Percentiles rank a stretch among this genome's conserved stretches.
Evolutionary conservation across 768 basidiomycete species (phyloP).

Genomic region (Boletus patriciae): DNA sequence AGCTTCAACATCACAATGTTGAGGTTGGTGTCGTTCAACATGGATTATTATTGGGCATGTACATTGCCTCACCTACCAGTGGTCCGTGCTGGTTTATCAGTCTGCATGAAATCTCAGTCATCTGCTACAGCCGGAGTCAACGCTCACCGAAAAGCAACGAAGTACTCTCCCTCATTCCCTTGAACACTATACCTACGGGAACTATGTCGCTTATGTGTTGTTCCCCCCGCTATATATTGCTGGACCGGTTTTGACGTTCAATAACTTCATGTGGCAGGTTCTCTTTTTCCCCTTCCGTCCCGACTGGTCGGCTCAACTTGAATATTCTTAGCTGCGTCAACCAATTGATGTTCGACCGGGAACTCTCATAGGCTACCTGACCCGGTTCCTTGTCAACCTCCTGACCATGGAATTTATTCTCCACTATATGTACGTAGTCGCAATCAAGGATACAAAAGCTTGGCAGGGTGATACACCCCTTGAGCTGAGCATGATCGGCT

Average conservation of each 20-base stretch:
- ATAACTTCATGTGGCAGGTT: constrained; percentile 94
- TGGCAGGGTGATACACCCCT: constrained; percentile 79
- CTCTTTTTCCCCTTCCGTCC: constrained; percentile 16
- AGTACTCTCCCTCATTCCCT: constrained; percentile 52
- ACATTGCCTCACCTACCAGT: constrained; percentile 39
- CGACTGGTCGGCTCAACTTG: neutral
- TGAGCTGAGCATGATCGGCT: constrained; percentile 88
- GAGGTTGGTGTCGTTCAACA: constrained; percentile 85
- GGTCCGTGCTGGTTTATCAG: constrained; percentile 34
- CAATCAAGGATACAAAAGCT: constrained; percentile 85
- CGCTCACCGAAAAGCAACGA: constrained; percentile 60
- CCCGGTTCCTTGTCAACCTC: constrained; percentile 69
- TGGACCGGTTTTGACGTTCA: constrained; percentile 95
- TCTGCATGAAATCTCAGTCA: constrained; percentile 1
- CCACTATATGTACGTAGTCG: constrained; percentile 96
- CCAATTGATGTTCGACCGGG: constrained; percentile 48
- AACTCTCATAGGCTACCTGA: constrained; percentile 52
- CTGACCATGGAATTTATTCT: constrained; percentile 88
- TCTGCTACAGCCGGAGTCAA: constrained; percentile 26
- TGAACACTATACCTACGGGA: constrained; percentile 61
- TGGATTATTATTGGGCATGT: constrained; percentile 90
- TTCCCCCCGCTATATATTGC: constrained; percentile 96
- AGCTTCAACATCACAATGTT: constrained; percentile 96
- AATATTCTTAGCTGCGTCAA: constrained; percentile 52
- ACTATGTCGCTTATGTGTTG: constrained; percentile 82